These are phyloP conservation scores for Suhomyces wounanorum DNA, from an alignment of 1,139 yeast genomes.

Conservation along the genomic window DNA sequence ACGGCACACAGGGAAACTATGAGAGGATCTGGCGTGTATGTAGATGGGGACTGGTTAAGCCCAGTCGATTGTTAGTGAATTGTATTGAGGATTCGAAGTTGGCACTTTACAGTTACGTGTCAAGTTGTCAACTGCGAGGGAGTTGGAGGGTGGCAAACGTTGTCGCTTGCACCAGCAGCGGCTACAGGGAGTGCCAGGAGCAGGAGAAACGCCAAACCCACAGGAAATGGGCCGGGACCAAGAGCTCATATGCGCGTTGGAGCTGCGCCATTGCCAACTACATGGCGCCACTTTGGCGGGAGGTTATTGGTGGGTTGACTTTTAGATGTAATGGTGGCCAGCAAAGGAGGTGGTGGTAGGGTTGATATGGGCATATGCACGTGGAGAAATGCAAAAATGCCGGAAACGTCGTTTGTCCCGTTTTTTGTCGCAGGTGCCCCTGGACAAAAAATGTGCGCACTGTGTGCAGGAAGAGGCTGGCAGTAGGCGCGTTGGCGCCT, in stretches of 20 bases:
- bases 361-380: conserved; percentile 3
- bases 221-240: background rate
- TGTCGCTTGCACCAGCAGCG: background rate
- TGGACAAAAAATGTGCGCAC: conserved; percentile 4
- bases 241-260: background rate
- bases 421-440: conserved; percentile 13
- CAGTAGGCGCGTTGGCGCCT: conserved; percentile 2
- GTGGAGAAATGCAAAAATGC: conserved; percentile 15
- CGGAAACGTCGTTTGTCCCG: conserved; percentile 24
- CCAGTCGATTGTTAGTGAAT: background rate
- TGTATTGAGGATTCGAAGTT: background rate
- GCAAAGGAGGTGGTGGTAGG: background rate
- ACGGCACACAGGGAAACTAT: background rate
- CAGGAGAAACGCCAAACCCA: background rate
- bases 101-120: background rate
- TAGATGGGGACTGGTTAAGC: background rate
- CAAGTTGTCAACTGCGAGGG: background rate
- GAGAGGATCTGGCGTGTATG: background rate
- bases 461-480: conserved; percentile 9
- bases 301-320: background rate
- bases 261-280: background rate
- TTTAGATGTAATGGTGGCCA: background rate
- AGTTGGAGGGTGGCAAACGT: background rate
- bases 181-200: background rate
- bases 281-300: background rate